A percentile compares a stretch with the other conserved stretches of the same genome.
phyloP scores from a whole-genome alignment of 2,329 filamentous ascomycete genomes.

The Orbilia ellipsospora region DNA sequence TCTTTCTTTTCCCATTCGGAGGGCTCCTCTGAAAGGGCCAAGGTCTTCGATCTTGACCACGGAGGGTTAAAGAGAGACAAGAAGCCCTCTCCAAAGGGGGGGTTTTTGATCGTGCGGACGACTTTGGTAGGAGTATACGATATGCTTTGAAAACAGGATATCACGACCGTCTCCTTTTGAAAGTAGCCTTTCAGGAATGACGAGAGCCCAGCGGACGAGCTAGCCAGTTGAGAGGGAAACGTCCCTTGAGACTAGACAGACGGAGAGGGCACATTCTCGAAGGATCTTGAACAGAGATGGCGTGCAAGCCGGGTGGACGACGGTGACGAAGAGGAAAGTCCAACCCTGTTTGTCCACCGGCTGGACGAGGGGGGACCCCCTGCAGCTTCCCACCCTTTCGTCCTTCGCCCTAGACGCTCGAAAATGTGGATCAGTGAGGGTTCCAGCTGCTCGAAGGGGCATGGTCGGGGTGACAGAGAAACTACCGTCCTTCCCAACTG shows the following conservation, averaged over 20 bases:
- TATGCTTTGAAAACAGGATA: background rate
- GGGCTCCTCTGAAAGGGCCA: background rate
- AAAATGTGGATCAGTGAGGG: conserved; percentile 47
- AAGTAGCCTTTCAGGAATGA: conserved; percentile 2
- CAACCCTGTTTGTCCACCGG: conserved; percentile 33
- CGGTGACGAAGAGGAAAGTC: conserved; percentile 34
- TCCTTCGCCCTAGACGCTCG: conserved; percentile 24
- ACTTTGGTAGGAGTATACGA: conserved; percentile 21
- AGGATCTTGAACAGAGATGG: conserved; percentile 43
- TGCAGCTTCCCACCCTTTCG: conserved; percentile 31
- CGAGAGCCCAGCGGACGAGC: background rate
- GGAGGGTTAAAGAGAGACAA: background rate
- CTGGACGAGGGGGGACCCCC: conserved; percentile 30
- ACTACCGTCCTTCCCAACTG: conserved; percentile 51
- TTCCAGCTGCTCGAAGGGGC: conserved; percentile 53
- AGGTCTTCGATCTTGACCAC: conserved; percentile 20
- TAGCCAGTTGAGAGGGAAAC: background rate
- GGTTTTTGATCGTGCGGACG: background rate
- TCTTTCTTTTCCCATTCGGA: conserved; percentile 1
- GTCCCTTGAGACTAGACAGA: background rate
- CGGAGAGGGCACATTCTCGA: conserved; percentile 31
- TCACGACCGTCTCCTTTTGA: conserved; percentile 5
- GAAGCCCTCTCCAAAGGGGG: background rate
- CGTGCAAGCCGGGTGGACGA: conserved; percentile 10
- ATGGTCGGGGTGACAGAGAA: conserved; percentile 38